Conservation (phyloP, 1,139 yeast species). For the Kodamaea derodonti region DNA sequence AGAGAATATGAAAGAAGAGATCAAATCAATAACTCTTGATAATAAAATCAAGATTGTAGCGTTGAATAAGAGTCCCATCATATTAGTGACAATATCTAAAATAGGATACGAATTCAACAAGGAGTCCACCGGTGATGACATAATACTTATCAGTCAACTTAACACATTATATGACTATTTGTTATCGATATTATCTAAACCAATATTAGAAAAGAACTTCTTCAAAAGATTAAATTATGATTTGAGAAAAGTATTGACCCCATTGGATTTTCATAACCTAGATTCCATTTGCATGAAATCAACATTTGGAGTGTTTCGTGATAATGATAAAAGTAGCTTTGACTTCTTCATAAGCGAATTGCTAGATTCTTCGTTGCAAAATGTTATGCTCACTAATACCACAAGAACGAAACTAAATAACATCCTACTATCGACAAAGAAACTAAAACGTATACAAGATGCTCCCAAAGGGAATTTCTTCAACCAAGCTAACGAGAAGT, state of each 20-base stretch:
- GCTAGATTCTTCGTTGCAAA: conserved; percentile 26
- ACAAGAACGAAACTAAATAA: conserved; percentile 29
- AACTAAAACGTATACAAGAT: conserved; percentile 12
- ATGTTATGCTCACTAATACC: conserved; percentile 32
- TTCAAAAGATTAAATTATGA: conserved; percentile 77
- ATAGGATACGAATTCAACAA: conserved; percentile 27
- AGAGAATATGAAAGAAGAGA: conserved; percentile 32
- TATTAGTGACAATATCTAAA: conserved; percentile 69
- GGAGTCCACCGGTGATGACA: conserved; percentile 14
- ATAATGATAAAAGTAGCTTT: conserved; percentile 14
- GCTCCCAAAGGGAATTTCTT: conserved; percentile 4
- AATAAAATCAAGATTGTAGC: conserved; percentile 53
- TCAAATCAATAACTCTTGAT: conserved; percentile 25
- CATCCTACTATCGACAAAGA: conserved; percentile 24
- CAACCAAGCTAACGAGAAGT: conserved; percentile 5
- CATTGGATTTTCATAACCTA: conserved; percentile 61
- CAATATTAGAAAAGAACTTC: conserved; percentile 67
- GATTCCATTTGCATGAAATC: conserved; percentile 59
- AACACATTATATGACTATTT: conserved; percentile 74
- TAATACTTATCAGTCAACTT: conserved; percentile 50
- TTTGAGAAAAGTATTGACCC: conserved; percentile 69
- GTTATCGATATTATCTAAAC: conserved; percentile 74
- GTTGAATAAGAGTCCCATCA: conserved; percentile 62
- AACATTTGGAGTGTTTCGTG: conserved; percentile 25
- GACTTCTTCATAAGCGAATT: conserved; percentile 27